Conservation (phyloP, 371 early-diverging fungal genomes). For the Mucor plumbeus region DNA sequence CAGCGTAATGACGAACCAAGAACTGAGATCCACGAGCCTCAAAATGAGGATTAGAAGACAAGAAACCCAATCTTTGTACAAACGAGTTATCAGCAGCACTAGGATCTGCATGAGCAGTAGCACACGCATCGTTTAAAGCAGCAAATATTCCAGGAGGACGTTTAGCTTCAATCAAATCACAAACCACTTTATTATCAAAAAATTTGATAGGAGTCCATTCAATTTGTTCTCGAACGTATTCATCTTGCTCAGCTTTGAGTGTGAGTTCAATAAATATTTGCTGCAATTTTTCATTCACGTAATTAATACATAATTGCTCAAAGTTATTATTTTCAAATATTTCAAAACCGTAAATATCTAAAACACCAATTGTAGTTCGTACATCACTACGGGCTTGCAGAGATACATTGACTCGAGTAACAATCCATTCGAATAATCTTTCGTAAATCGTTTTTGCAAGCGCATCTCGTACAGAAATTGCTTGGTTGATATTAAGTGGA, state of each 20-base stretch:
- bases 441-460: conserved; percentile 86
- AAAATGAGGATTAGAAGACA: conserved; percentile 80
- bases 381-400: conserved; percentile 67
- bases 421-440: conserved; percentile 90
- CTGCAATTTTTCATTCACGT: conserved; percentile 99
- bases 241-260: conserved; percentile 97
- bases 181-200: conserved; percentile 98
- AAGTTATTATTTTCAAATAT: conserved; percentile 98
- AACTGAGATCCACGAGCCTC: conserved; percentile 80
- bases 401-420: conserved; percentile 83
- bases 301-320: conserved; percentile 99
- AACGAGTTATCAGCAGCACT: conserved; percentile 88
- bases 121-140: conserved; percentile 94
- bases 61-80: conserved; percentile 76
- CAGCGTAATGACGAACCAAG: conserved; percentile 96
- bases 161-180: conserved; percentile 96
- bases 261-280: conserved; percentile 99
- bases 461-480: conserved; percentile 83
- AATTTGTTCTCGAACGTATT: conserved; percentile 95
- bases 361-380: conserved; percentile 87
- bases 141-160: conserved; percentile 93
- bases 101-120: conserved; percentile 89
- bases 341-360: conserved; percentile 98
- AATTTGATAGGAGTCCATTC: conserved; percentile 99
- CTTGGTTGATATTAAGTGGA: conserved; percentile 81